Percentiles rank a stretch among this genome's conserved stretches.
Evolutionary conservation across 1,284 basidiomycete species (phyloP).

Genomic region (Cryptococcus sp.): DNA sequence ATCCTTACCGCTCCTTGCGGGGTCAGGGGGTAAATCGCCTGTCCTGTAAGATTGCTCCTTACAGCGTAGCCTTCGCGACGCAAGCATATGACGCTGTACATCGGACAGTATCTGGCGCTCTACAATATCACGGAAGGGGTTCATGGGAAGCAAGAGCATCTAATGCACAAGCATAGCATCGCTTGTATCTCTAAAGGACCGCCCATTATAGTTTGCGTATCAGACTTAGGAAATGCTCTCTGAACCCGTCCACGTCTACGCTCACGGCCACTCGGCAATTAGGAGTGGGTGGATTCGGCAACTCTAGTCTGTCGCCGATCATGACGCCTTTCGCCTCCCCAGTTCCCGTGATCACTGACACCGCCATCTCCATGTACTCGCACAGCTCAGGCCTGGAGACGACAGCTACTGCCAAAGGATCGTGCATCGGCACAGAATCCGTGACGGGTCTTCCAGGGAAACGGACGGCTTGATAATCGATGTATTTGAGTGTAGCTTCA

Average conservation of each 20-base stretch:
- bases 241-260: slow-evolving; percentile 18
- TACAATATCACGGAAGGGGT: no score
- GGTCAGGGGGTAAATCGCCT: no score
- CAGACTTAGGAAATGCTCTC: slow-evolving; percentile 15
- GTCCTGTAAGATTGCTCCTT: no score
- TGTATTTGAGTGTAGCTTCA: slow-evolving; percentile 10
- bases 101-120: no score
- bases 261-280: slow-evolving; percentile 13
- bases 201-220: slow-evolving; percentile 1
- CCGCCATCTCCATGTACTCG: slow-evolving; percentile 9
- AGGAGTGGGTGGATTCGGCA: slow-evolving; percentile 6
- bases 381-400: slow-evolving; percentile 12
- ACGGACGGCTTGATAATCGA: slow-evolving; percentile 10
- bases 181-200: no score
- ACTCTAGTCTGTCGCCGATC: slow-evolving; percentile 1
- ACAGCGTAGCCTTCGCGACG: no score
- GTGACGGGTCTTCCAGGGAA: slow-evolving; percentile 13
- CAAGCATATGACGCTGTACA: no score
- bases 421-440: slow-evolving; percentile 15
- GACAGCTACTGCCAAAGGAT: slow-evolving; percentile 19
- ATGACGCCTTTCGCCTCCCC: slow-evolving; percentile 1
- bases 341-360: slow-evolving; percentile 17
- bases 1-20: no score
- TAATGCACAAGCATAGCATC: no score
- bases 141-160: no score